Base-by-base conservation (phyloP, 2,329 filamentous ascomycete species). In the Cladophialophora exuberans region DNA sequence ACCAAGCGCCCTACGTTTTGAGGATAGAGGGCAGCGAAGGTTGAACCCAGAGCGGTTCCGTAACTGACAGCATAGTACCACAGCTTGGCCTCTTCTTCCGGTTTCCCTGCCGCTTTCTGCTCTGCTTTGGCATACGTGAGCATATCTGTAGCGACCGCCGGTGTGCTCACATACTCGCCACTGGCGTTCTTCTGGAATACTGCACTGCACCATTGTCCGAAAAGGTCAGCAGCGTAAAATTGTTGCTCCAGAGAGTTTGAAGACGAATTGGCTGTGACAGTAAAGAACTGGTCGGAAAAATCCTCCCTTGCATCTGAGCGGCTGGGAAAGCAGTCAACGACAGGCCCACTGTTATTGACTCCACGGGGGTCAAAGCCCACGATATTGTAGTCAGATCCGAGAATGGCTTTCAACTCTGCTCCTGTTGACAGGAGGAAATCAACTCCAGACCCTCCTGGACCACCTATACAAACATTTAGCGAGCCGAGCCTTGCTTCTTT, bases 11-110 rank as follows among this genome's bases (percentile, higher is more conserved):
- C 44, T 5, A 36, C 44, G 10, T 35, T 33, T 7, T 48, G 28
- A 38, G 44, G 44, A 36, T 35, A 35, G 3, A 48, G n/a, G 9
- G 31, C 26, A 6, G 44, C 44, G 20, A 48, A 35, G 15, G 44
- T 33, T 10, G 26, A 4, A 36, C 44, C 44, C n/a, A 48, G 26
- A 9, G 18, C 28, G 4, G 44, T 48, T 18, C 44, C 44, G 18
- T 48, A 48, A 6, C 7, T n/a, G n/a, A n/a, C n/a, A n/a, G n/a
- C n/a, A n/a, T n/a, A 31, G 28, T 7, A 31, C 28, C 28, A 6
- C 28, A 31, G 13, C 13, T 7, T 7, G 13, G 28, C 6, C 6
- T 6, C 28, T 31, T 31, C 28, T 31, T 31, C 28, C n/a, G n/a
- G n/a, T n/a, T n/a, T n/a, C n/a, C n/a, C n/a, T n/a, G n/a, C n/a